Conservation (phyloP, 768 basidiomycete genomes). For the Mycena filopes region DNA sequence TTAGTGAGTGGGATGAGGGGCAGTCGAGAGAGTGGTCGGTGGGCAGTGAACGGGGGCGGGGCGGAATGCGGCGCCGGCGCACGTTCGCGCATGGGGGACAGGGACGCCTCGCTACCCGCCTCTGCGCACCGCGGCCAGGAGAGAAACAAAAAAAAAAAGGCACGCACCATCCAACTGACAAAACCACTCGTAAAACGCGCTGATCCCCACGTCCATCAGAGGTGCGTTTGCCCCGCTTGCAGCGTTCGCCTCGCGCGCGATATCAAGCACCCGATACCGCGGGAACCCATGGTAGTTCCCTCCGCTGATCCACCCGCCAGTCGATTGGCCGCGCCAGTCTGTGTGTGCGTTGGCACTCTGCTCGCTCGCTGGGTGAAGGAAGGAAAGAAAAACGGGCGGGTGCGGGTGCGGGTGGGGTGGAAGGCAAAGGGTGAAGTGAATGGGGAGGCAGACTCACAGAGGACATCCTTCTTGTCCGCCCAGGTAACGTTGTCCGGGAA, state of each 20-base stretch:
- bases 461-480: conserved; percentile 17
- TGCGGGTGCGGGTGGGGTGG: too few relatives aligned
- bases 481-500: conserved; percentile 23
- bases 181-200: conserved; percentile 21
- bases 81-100: too few relatives aligned
- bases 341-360: background rate
- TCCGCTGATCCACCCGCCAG: conserved; percentile 32
- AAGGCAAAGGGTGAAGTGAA: background rate
- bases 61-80: too few relatives aligned
- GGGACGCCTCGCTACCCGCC: too few relatives aligned
- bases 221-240: background rate
- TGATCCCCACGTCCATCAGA: conserved; percentile 28
- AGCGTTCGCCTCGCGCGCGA: conserved; percentile 11
- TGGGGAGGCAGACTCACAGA: conserved; percentile 19
- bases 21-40: too few relatives aligned
- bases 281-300: conserved; percentile 31
- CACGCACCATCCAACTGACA: conserved; percentile 16
- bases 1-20: too few relatives aligned
- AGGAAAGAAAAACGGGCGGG: too few relatives aligned
- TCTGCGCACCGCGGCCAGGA: too few relatives aligned
- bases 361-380: too few relatives aligned
- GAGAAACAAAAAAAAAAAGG: too few relatives aligned
- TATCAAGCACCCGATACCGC: conserved; percentile 30
- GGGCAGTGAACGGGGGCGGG: too few relatives aligned
- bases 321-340: conserved; percentile 34